Evolutionary conservation across 106 monocot species (phyloP).

Genomic region (Dioscorea zingiberensis): DNA sequence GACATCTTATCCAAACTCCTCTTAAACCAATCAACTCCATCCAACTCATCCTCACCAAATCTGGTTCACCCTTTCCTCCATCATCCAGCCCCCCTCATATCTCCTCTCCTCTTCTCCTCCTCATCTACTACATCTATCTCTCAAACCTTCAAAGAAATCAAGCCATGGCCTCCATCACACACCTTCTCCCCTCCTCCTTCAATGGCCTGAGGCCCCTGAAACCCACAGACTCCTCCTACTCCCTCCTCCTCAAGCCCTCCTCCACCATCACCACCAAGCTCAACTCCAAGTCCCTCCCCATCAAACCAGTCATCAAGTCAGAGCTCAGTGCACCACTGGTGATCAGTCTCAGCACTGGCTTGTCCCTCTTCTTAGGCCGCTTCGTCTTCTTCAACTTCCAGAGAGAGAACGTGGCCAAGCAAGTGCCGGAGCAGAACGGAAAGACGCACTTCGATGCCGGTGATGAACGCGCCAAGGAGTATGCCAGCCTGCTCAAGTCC

Average conservation of each 20-base stretch:
- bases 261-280: background rate
- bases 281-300: no score
- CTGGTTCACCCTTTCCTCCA: background rate
- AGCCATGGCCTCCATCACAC: slow-evolving; percentile 27
- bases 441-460: slow-evolving; percentile 90
- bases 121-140: background rate
- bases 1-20: slow-evolving; percentile 12
- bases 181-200: slow-evolving; percentile 38
- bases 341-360: slow-evolving; percentile 91
- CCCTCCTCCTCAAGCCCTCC: slow-evolving; percentile 2
- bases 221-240: slow-evolving; percentile 4
- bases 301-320: slow-evolving; percentile 16
- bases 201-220: slow-evolving; percentile 39
- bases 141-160: background rate
- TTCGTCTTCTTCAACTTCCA: slow-evolving; percentile 99
- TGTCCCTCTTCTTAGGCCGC: slow-evolving; percentile 90
- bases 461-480: slow-evolving; percentile 80
- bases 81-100: background rate
- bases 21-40: slow-evolving; percentile 11
- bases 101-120: no score
- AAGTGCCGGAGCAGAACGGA: slow-evolving; percentile 95
- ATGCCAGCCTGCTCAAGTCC: slow-evolving; percentile 55
- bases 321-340: slow-evolving; percentile 75
- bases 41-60: slow-evolving; percentile 13
- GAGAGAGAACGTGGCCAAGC: slow-evolving; percentile 96